phyloP scores from a whole-genome alignment of 495 filamentous ascomycete species.

The Aspergillus sparsus region DNA sequence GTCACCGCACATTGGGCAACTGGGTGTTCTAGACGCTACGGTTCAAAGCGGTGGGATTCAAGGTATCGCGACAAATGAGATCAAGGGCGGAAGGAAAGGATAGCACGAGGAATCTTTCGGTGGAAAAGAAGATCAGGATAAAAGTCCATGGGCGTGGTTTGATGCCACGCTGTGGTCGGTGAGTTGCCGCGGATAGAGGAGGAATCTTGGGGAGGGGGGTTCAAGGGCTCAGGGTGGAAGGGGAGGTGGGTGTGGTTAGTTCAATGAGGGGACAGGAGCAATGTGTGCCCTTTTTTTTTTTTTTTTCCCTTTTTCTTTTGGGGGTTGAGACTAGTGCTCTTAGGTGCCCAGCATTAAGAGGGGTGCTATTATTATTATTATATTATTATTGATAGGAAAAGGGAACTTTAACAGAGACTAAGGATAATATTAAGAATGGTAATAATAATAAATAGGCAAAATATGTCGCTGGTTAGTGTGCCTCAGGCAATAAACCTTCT shows the following conservation, averaged over 20 bases:
- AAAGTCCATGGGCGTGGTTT: constrained; percentile 28
- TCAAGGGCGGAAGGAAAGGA: constrained; percentile 15
- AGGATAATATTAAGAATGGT: neutral
- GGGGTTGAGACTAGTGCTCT: neutral
- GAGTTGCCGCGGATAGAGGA: constrained; percentile 17
- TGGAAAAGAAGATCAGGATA: constrained; percentile 19
- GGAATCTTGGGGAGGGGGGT: neutral
- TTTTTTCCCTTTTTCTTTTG: neutral
- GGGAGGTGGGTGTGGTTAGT: constrained; percentile 10
- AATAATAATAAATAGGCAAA: neutral
- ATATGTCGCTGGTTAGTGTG: neutral
- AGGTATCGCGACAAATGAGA: constrained; percentile 18
- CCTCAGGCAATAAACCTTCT: neutral
- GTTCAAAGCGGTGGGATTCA: constrained; percentile 12
- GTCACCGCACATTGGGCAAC: constrained; percentile 44
- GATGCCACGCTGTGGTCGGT: constrained; percentile 20
- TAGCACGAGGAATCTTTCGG: constrained; percentile 21
- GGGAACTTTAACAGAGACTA: neutral
- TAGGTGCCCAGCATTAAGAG: neutral
- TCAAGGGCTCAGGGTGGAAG: constrained; percentile 6
- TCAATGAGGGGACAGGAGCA: constrained; percentile 6
- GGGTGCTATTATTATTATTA: constrained; percentile 4
- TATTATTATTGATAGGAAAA: constrained; percentile 1
- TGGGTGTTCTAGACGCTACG: constrained; percentile 11
- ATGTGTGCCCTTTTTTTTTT: neutral